Evolutionary conservation across 306 rosid species (phyloP).

Genomic region (Cicer judaicum): DNA sequence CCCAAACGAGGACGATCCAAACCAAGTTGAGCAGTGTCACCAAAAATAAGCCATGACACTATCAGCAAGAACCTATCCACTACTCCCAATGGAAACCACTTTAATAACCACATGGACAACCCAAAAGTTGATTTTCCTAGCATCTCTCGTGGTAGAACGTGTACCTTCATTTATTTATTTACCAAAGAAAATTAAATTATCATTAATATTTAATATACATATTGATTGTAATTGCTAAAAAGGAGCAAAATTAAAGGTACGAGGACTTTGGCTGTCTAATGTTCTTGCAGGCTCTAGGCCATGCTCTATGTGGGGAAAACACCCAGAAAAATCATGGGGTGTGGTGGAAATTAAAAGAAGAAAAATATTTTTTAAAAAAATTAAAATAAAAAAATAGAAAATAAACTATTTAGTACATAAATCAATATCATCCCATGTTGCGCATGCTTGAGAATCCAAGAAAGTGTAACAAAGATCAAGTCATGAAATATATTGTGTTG

Average conservation of each 20-base stretch:
- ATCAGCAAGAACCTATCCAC: constrained; percentile 78
- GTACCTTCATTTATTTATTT: constrained; percentile 65
- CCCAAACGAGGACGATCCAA: constrained; percentile 89
- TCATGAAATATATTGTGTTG: constrained; percentile 27
- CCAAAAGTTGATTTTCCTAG: constrained; percentile 99
- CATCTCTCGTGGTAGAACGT: constrained; percentile 96
- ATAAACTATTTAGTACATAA: neutral
- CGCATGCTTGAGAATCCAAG: constrained; percentile 75
- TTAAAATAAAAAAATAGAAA: neutral
- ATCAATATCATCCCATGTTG: constrained; percentile 45
- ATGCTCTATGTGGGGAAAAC: constrained; percentile 42
- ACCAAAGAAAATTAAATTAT: constrained; percentile 12
- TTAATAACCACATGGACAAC: constrained; percentile 96
- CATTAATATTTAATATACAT: neutral
- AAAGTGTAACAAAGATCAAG: constrained; percentile 53
- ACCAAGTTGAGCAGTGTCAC: constrained; percentile 82
- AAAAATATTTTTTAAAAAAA: neutral
- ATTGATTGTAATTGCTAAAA: neutral
- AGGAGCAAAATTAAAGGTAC: constrained; percentile 37
- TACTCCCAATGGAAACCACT: constrained; percentile 83
- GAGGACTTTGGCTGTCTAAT: constrained; percentile 42
- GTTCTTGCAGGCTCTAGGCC: constrained; percentile 40
- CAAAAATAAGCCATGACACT: constrained; percentile 77
- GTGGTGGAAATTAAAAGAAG: neutral
- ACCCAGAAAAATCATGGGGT: neutral